Conservation (phyloP, 1,284 basidiomycete species). For the Trametes sp. region DNA sequence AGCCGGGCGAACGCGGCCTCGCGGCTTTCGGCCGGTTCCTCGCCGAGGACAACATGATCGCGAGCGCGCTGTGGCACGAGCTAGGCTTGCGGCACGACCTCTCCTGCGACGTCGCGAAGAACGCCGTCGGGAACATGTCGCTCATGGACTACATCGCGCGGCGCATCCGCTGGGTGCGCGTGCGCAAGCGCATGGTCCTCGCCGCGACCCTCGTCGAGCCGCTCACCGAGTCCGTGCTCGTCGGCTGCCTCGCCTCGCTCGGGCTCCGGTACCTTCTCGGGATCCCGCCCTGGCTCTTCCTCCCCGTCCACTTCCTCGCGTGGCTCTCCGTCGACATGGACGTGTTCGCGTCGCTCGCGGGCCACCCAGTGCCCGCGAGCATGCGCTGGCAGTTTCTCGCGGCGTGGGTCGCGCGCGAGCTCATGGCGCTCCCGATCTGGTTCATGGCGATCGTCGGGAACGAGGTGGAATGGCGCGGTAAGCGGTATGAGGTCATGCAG, state of each 20-base stretch:
- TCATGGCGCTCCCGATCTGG: conserved; percentile 88
- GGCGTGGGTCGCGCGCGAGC: conserved; percentile 83
- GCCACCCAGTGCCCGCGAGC: conserved; percentile 61
- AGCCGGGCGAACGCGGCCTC: conserved; percentile 60
- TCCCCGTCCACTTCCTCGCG: conserved; percentile 60
- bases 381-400: conserved; percentile 67
- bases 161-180: conserved; percentile 92
- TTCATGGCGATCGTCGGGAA: conserved; percentile 80
- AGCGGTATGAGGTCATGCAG: conserved; percentile 64
- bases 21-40: conserved; percentile 85
- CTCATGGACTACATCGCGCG: conserved; percentile 84
- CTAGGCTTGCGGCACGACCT: conserved; percentile 86
- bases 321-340: conserved; percentile 79
- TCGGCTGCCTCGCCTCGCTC: conserved; percentile 68
- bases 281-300: conserved; percentile 59
- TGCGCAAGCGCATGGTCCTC: conserved; percentile 91
- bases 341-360: conserved; percentile 76
- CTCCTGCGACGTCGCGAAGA: conserved; percentile 87
- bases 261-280: conserved; percentile 63
- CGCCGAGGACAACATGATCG: conserved; percentile 98
- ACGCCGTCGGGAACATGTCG: conserved; percentile 88
- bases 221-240: conserved; percentile 84
- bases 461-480: conserved; percentile 86
- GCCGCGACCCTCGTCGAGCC: conserved; percentile 88
- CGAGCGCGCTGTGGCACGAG: conserved; percentile 89